These are phyloP conservation scores for Cyclospora cayetanensis DNA, from an alignment of 169 alveolate genomes.

Conservation along the genomic window DNA sequence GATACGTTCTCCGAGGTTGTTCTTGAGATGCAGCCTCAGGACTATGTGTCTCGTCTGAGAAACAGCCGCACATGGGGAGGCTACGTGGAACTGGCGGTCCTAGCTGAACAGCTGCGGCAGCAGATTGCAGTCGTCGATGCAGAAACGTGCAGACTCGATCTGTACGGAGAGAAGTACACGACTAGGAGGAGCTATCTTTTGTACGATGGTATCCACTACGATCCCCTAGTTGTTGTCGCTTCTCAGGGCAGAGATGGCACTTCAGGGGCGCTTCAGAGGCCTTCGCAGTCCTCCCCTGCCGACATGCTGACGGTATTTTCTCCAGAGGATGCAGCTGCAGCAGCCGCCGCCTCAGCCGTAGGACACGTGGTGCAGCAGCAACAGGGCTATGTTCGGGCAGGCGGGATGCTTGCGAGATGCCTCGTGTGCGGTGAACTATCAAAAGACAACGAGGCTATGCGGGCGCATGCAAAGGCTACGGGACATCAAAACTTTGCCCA, in stretches of 20 bases:
- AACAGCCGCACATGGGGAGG: slow-evolving; percentile 21
- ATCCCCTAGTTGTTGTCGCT: neutral
- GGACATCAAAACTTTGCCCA: slow-evolving; percentile 47
- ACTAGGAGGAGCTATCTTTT: neutral
- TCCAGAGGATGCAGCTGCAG: slow-evolving; percentile 4
- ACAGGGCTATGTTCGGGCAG: neutral
- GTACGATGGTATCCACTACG: slow-evolving; percentile 54
- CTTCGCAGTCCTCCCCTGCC: neutral
- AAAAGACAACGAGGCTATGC: neutral
- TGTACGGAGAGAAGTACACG: neutral
- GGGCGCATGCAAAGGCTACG: neutral
- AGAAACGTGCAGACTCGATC: neutral
- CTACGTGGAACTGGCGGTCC: slow-evolving; percentile 44
- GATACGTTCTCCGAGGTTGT: neutral
- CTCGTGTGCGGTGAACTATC: slow-evolving; percentile 18
- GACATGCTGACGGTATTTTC: neutral
- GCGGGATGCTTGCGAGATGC: neutral
- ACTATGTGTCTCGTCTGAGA: neutral
- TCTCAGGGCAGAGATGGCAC: neutral
- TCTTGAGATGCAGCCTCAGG: neutral
- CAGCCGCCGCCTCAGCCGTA: neutral
- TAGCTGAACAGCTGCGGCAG: slow-evolving; percentile 39
- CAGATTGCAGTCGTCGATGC: neutral
- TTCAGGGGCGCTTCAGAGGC: neutral
- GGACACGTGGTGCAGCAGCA: neutral